Evolutionary conservation across 139 green algal species (phyloP).

Genomic region (Chlorella sp.): DNA sequence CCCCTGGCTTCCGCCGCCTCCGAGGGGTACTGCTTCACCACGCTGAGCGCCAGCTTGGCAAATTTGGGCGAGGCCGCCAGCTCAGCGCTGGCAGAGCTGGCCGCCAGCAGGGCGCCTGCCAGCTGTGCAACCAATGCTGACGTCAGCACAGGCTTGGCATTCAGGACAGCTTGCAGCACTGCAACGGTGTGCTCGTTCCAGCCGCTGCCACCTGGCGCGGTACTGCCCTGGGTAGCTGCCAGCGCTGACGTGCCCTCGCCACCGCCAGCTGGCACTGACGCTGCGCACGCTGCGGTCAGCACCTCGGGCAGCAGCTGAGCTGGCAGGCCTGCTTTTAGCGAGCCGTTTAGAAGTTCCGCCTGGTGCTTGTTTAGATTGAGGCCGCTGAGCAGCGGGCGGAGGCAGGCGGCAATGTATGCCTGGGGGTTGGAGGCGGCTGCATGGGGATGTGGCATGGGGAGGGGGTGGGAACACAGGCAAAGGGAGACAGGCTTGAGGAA

Average conservation of each 20-base stretch:
- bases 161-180: slow-evolving; percentile 6
- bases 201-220: not conserved
- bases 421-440: slow-evolving; percentile 22
- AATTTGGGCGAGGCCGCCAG: not conserved
- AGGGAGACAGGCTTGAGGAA: too few relatives aligned
- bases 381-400: slow-evolving; percentile 15
- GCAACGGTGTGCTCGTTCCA: slow-evolving; percentile 23
- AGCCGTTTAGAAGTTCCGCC: not conserved
- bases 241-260: not conserved
- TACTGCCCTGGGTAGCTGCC: not conserved
- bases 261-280: not conserved
- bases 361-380: slow-evolving; percentile 4
- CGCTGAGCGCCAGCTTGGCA: slow-evolving; percentile 25
- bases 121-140: not conserved
- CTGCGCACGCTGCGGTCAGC: not conserved
- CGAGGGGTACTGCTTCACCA: slow-evolving; percentile 21
- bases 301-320: slow-evolving; percentile 10
- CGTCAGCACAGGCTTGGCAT: not conserved
- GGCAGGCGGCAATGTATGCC: not conserved
- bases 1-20: not conserved
- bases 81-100: not conserved
- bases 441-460: not conserved
- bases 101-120: not conserved
- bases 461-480: not conserved
- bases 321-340: slow-evolving; percentile 1